Conservation (phyloP, 257 asterid genomes). For the Apocynum venetum region DNA sequence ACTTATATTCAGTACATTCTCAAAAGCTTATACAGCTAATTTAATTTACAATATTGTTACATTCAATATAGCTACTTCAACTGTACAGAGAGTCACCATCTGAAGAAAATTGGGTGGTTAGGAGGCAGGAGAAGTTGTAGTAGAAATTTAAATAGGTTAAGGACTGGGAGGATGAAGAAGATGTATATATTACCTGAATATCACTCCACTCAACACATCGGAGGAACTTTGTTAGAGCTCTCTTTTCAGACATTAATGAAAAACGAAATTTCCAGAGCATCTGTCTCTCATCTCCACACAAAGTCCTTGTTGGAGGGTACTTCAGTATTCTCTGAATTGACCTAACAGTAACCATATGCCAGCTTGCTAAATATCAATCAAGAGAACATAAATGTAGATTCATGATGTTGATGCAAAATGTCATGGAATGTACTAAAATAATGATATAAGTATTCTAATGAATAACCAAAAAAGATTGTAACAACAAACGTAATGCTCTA, state of each 20-base stretch:
- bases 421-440: not conserved
- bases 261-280: conserved; percentile 97
- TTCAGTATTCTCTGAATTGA: conserved; percentile 85
- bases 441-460: not conserved
- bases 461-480: not conserved
- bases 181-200: conserved; percentile 56
- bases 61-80: too few species aligned
- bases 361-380: conserved; percentile 20
- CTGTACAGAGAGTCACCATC: not conserved
- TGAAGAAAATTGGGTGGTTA: not conserved
- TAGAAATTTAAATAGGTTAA: not conserved
- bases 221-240: conserved; percentile 85
- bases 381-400: conserved; percentile 2
- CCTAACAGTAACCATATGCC: conserved; percentile 43
- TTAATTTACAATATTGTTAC: not conserved
- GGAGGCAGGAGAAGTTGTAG: not conserved
- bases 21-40: not conserved
- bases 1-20: not conserved
- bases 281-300: conserved; percentile 97
- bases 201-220: conserved; percentile 99
- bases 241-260: conserved; percentile 91
- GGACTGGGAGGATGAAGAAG: conserved; percentile 4
- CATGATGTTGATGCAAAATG: not conserved
- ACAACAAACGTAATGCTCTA: not conserved
- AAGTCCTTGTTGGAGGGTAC: conserved; percentile 94